Conservation (phyloP, 805 yeast species). For the Brettanomyces bruxellensis region DNA sequence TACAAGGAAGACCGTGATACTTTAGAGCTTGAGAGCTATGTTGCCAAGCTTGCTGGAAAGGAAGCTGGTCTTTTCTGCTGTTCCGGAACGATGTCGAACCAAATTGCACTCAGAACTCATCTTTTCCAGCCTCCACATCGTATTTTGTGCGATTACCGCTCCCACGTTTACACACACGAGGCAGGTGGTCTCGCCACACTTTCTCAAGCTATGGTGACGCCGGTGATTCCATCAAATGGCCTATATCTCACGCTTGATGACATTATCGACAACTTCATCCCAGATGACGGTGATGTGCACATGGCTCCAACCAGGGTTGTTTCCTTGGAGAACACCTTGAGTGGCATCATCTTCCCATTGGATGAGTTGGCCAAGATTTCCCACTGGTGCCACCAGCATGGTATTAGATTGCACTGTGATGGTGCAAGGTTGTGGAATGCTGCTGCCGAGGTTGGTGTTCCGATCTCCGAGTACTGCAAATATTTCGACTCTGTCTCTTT, state of each 20-base stretch:
- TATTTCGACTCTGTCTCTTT: slow-evolving; percentile 84
- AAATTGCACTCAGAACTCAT: slow-evolving; percentile 70
- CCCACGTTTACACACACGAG: slow-evolving; percentile 77
- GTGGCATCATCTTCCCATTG: slow-evolving; percentile 72
- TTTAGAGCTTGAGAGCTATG: slow-evolving; percentile 47
- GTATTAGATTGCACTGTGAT: slow-evolving; percentile 68
- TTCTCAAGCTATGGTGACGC: slow-evolving; percentile 86
- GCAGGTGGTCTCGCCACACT: slow-evolving; percentile 88
- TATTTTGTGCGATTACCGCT: slow-evolving; percentile 77
- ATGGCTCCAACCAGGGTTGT: slow-evolving; percentile 81
- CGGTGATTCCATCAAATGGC: slow-evolving; percentile 74
- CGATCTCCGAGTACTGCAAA: slow-evolving; percentile 61
- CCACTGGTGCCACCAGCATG: slow-evolving; percentile 54
- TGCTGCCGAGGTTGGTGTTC: slow-evolving; percentile 59
- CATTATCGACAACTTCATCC: slow-evolving; percentile 47
- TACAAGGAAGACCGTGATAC: slow-evolving; percentile 77
- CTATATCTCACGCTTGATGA: slow-evolving; percentile 73
- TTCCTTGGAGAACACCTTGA: slow-evolving; percentile 81
- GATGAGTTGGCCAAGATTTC: slow-evolving; percentile 70
- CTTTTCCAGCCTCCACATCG: slow-evolving; percentile 77
- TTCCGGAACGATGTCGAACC: slow-evolving; percentile 88
- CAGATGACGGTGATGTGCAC: slow-evolving; percentile 79
- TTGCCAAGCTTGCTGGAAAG: slow-evolving; percentile 66
- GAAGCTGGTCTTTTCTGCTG: slow-evolving; percentile 77
- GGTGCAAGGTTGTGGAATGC: slow-evolving; percentile 97